phyloP scores from a whole-genome alignment of 305 asterid genomes.

The Vinca major region DNA sequence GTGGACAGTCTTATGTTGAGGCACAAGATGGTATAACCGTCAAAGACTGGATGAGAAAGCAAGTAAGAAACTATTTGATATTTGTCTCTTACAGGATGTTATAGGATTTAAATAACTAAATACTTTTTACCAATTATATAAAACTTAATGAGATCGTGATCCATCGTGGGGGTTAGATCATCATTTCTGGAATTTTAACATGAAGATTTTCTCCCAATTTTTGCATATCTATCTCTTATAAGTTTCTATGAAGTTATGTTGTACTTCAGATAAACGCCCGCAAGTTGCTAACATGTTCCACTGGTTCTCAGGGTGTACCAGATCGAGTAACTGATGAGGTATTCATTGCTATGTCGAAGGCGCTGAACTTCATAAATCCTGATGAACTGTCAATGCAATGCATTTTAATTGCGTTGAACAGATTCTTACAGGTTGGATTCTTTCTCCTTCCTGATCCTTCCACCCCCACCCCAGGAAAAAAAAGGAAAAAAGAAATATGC shows the following conservation, averaged over 20 bases:
- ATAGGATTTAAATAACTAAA: neutral
- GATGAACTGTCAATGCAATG: conserved; percentile 98
- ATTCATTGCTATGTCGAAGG: conserved; percentile 98
- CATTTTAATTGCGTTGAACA: conserved; percentile 85
- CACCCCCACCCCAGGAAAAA: too few relatives aligned
- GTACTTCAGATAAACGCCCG: neutral
- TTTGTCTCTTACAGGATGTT: neutral
- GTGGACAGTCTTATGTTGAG: conserved; percentile 96
- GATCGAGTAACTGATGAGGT: conserved; percentile 87
- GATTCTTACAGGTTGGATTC: conserved; percentile 71
- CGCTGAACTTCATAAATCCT: conserved; percentile 91
- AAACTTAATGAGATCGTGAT: too few relatives aligned
- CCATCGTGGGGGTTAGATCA: neutral
- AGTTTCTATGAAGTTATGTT: neutral
- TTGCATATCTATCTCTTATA: neutral
- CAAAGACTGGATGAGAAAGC: conserved; percentile 92
- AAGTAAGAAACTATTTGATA: conserved; percentile 32
- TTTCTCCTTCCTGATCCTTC: neutral
- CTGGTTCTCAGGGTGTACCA: conserved; percentile 73
- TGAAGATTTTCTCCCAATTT: neutral
- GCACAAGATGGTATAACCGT: conserved; percentile 95
- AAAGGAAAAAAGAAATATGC: too few relatives aligned
- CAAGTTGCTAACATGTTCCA: conserved; percentile 1
- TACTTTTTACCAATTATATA: too few relatives aligned
- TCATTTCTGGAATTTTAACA: neutral